A percentile compares a stretch with the other conserved stretches of the same genome.
These are phyloP conservation scores for Zizania latifolia DNA, from an alignment of 176 grass and related monocot species.

Conservation along the genomic window DNA sequence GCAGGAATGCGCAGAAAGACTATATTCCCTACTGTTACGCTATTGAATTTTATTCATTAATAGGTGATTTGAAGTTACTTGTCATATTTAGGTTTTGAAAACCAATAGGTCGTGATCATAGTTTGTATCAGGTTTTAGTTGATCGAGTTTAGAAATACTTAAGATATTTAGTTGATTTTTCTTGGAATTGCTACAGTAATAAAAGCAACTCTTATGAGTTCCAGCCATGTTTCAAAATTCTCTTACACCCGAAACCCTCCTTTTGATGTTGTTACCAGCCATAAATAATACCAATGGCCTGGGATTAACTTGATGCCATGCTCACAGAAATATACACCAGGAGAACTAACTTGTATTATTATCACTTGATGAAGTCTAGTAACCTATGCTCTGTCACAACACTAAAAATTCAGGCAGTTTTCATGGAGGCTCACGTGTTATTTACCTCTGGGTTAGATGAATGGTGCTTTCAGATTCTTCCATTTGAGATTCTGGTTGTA, in stretches of 20 bases:
- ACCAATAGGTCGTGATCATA: conserved; percentile 11
- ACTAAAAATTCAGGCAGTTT: conserved; percentile 16
- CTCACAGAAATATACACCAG: background rate
- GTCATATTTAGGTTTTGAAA: background rate
- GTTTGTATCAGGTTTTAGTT: background rate
- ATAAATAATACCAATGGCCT: background rate
- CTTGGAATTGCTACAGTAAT: background rate
- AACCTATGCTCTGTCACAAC: background rate
- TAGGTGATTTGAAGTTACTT: too few species aligned
- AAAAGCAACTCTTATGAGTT: background rate
- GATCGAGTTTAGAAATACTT: background rate
- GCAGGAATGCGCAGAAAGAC: background rate
- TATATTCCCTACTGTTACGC: background rate
- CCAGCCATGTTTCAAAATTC: background rate
- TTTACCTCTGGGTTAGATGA: conserved; percentile 3
- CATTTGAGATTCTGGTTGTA: conserved; percentile 24
- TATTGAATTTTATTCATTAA: background rate
- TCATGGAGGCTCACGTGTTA: conserved; percentile 5
- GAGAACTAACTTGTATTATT: conserved; percentile 1
- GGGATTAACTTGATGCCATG: background rate
- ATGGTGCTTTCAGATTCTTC: conserved; percentile 20
- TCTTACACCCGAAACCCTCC: background rate
- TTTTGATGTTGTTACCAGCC: background rate
- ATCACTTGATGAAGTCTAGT: conserved; percentile 5
- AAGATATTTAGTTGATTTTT: background rate